Base-by-base conservation (phyloP, 768 basidiomycete species). In the Rhodotorula babjevae region DNA sequence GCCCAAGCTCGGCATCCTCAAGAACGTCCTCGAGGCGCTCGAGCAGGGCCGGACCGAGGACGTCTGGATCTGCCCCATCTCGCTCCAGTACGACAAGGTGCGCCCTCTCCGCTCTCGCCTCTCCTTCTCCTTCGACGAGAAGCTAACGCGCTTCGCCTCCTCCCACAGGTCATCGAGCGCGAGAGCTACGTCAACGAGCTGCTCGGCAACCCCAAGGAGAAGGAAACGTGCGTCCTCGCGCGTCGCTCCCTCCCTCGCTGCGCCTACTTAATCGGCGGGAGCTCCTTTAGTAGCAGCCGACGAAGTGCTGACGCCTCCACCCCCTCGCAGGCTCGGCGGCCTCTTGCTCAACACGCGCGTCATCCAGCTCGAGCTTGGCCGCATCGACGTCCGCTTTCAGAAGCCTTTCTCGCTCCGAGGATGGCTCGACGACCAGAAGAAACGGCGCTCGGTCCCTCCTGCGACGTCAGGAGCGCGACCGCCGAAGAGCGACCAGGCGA, bases 81-180 rank as follows among this genome's bases (percentile, higher is more conserved):
- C 73, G 16, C 61, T 77, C 0, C 76, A 78, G 64, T 78, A 78
- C 78, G 78, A 78, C 71, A 76, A 76, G 61, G 76, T 78, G 15
- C 58, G 58, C 12, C 36, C 44, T 46, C 11, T 49, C 27, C 23
- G 5, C 11, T 15, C 18, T 18, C 47, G 23, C 40, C 15, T 25
- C 25, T 29, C 36, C 33, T 25, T 23, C 8, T 23, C 1, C 3
- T 8, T 10, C 25, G 29, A 0, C 9, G 2, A 12, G 9, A 14
- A 25, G 33, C 44, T 46, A 42, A 44, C 23, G 1, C 2, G 2
- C 1, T 23, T 4, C 36, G 36, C 9, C 36, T 36, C 36, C 3
- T 2, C 29, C 7, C 14, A 25, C 65, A 66, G 65, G 66, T 67
- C 50, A 67, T 73, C 36, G 71, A 71, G 42, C 68, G 69, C 15